Evolutionary conservation across 176 grass and related monocot species (phyloP).

Genomic region (Oryza brachyantha): DNA sequence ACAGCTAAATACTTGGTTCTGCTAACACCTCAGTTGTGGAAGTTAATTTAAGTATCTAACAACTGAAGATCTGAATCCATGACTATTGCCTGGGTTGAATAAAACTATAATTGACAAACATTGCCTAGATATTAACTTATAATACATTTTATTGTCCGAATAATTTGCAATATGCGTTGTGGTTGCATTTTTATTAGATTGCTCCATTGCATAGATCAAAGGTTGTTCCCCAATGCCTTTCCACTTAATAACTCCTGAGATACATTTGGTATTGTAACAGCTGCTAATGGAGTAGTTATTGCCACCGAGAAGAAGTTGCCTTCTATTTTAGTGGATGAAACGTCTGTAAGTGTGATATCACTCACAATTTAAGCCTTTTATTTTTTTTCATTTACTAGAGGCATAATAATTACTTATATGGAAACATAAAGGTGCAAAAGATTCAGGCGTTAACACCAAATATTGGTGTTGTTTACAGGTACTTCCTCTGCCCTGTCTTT

Average conservation of each 20-base stretch:
- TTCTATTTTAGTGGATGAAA: conserved; percentile 84
- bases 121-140: background rate
- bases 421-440: conserved; percentile 76
- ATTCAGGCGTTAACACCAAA: conserved; percentile 87
- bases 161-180: background rate
- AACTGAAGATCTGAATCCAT: background rate
- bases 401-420: conserved; percentile 2
- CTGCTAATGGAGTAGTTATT: conserved; percentile 83
- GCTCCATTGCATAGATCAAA: background rate
- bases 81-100: background rate
- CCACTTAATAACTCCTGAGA: conserved; percentile 12
- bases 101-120: background rate
- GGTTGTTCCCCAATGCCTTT: background rate
- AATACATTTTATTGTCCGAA: background rate
- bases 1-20: background rate
- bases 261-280: conserved; percentile 29
- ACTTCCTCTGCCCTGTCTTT: background rate
- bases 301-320: conserved; percentile 82
- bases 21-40: no score
- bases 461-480: conserved; percentile 95
- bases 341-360: conserved; percentile 56
- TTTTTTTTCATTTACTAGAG: background rate
- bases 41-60: background rate
- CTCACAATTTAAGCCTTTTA: background rate
- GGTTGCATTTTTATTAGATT: background rate